A percentile compares a stretch with the other conserved stretches of the same genome.
Conservation (phyloP, 805 yeast genomes). For the Lipomyces mesembrius region DNA sequence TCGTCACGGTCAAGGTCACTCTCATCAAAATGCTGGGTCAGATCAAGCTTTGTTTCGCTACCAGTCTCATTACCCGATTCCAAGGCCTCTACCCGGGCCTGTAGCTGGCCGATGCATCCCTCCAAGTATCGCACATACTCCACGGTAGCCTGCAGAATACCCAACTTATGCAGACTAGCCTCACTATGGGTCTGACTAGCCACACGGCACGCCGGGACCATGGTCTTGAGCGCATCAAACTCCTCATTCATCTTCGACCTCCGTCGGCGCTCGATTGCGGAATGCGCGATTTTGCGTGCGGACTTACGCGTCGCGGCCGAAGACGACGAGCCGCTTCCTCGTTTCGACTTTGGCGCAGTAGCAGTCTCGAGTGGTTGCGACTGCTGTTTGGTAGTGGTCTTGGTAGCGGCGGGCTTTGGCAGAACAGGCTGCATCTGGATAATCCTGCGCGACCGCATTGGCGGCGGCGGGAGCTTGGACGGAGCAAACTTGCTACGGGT, state of each 20-base stretch:
- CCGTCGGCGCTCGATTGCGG: conserved; percentile 78
- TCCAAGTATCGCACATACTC: conserved; percentile 77
- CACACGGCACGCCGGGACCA: conserved; percentile 78
- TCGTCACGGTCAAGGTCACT: background rate
- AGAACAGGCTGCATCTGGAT: conserved; percentile 37
- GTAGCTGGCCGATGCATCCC: conserved; percentile 33
- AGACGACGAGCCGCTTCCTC: conserved; percentile 19
- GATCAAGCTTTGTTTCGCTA: background rate
- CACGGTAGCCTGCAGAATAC: conserved; percentile 80
- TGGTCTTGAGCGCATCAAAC: conserved; percentile 75
- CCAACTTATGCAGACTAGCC: conserved; percentile 78
- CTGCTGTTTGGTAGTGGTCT: background rate
- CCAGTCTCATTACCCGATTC: conserved; percentile 18
- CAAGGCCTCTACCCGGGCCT: conserved; percentile 20
- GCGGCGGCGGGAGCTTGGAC: conserved; percentile 35
- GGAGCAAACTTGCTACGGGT: conserved; percentile 14
- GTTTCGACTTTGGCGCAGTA: background rate
- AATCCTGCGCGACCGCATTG: conserved; percentile 35
- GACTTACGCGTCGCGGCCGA: conserved; percentile 43
- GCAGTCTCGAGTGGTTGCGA: background rate
- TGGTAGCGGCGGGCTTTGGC: conserved; percentile 27
- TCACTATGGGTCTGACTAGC: conserved; percentile 47
- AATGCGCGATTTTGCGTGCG: conserved; percentile 65
- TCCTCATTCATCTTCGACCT: conserved; percentile 80
- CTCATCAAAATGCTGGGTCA: background rate